Evolutionary conservation across 768 basidiomycete species (phyloP), one percentile per base, ranked within the genome.

Genomic region (Scleroderma citrinum): DNA sequence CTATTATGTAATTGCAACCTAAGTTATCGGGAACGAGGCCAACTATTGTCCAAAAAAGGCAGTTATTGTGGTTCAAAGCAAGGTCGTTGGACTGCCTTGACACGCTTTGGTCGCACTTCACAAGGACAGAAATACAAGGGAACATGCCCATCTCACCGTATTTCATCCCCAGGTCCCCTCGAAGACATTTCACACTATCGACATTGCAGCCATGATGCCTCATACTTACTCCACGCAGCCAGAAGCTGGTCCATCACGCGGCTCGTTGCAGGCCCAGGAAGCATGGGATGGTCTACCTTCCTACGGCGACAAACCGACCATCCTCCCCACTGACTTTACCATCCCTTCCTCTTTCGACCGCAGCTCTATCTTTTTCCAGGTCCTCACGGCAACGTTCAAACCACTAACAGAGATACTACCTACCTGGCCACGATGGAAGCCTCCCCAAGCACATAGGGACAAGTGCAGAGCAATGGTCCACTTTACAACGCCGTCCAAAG

Each of bases 1-100:
- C n/a, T n/a, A n/a, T n/a, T n/a, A n/a, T n/a, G n/a, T n/a, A n/a
- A n/a, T n/a, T n/a, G n/a, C n/a, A n/a, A n/a, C n/a, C n/a, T n/a
- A n/a, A n/a, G n/a, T n/a, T n/a, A n/a, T n/a, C n/a, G 5, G 12
- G n/a, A n/a, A 47, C 42, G 53, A 53, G 8, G 19, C 37, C 32
- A 46, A 54, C 24, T 11, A 44, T 67, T 67, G 65, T 69, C 65
- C 57, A 2, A 23, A 61, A 66, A 68, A 67, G 65, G 67, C 47
- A 69, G 37, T 55, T 53, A 40, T 69, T 63, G 56, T 67, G 41
- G 63, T 62, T 39, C 38, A 43, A 35, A 30, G 50, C 41, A 40
- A 35, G 39, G 35, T 45, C 10, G 7, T 42, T 48, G 35, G 24
- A 47, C 44, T 46, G 65, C 65, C 58, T 67, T 65, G 60, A 59